Conservation (phyloP, 139 green algal genomes). For the Ettlia oleoabundans region DNA sequence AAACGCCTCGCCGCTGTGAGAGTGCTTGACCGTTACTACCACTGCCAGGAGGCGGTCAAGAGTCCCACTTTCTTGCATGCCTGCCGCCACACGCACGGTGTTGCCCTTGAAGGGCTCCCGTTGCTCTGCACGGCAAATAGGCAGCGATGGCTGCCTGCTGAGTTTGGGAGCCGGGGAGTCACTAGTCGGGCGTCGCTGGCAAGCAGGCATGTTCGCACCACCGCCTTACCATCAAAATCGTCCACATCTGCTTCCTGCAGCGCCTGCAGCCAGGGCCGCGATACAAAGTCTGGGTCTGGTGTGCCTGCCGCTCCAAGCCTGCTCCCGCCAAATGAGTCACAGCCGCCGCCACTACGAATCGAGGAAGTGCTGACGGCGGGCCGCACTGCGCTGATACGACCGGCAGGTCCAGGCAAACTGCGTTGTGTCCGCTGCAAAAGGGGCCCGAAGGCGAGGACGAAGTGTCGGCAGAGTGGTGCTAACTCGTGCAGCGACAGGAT, state of each 20-base stretch:
- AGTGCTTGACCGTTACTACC: constrained; percentile 12
- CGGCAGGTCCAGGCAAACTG: constrained; percentile 19
- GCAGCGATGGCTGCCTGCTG: not conserved
- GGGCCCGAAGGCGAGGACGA: not conserved
- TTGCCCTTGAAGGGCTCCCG: constrained; percentile 7
- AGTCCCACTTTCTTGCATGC: not conserved
- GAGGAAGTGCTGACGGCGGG: not conserved
- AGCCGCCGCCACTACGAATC: not conserved
- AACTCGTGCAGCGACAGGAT: too few species aligned
- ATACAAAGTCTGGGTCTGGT: constrained; percentile 3
- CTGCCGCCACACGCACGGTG: constrained; percentile 18
- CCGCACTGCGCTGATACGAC: not conserved
- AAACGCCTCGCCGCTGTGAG: constrained; percentile 34
- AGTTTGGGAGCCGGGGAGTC: not conserved
- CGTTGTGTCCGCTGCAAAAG: constrained; percentile 7
- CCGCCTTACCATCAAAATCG: constrained; percentile 12
- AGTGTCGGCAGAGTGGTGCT: too few species aligned
- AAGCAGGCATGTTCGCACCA: not conserved
- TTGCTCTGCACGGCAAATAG: constrained; percentile 1
- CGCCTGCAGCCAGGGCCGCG: constrained; percentile 1
- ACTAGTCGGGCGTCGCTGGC: not conserved
- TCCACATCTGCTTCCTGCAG: constrained; percentile 2
- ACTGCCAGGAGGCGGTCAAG: constrained; percentile 25
- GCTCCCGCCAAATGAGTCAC: not conserved
- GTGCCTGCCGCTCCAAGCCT: not conserved